Conservation (phyloP, 2,329 filamentous ascomycete species). For the Trichophyton simii region DNA sequence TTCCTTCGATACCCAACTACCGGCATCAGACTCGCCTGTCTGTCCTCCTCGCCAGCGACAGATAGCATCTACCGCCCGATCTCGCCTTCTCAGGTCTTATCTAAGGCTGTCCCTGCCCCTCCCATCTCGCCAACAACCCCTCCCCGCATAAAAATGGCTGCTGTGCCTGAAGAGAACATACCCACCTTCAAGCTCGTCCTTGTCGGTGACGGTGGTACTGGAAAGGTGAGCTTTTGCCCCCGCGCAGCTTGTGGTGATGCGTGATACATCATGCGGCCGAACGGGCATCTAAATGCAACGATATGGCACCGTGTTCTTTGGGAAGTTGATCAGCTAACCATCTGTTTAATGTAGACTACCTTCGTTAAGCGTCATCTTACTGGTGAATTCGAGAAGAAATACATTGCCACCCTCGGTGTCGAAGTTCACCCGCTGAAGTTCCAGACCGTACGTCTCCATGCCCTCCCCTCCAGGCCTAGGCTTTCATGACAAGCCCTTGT, state of each 20-base stretch:
- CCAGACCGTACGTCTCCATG: conserved; percentile 64
- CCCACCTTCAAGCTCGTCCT: conserved; percentile 99
- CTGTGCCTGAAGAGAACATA: conserved; percentile 18
- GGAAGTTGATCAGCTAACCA: neutral
- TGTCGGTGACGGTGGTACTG: conserved; percentile 97
- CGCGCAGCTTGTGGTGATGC: neutral
- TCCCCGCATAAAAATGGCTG: conserved; percentile 16
- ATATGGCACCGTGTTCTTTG: too few relatives aligned
- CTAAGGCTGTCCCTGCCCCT: neutral
- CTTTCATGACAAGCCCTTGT: neutral
- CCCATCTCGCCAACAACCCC: conserved; percentile 48
- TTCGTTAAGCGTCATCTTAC: conserved; percentile 99
- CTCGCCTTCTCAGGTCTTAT: neutral
- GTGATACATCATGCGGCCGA: neutral
- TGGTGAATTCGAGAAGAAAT: conserved; percentile 99
- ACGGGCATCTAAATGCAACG: too few relatives aligned
- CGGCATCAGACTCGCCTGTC: neutral
- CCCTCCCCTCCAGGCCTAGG: neutral
- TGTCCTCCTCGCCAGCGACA: neutral
- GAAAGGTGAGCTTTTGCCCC: conserved; percentile 66
- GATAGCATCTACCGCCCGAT: neutral
- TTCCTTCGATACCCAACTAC: neutral
- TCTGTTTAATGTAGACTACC: conserved; percentile 57
- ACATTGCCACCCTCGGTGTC: conserved; percentile 98
- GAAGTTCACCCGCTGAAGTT: conserved; percentile 98